A percentile compares a stretch with the other conserved stretches of the same genome.
These are phyloP conservation scores for Tuber calosporum DNA, from an alignment of 495 filamentous ascomycete species.

Conservation along the genomic window DNA sequence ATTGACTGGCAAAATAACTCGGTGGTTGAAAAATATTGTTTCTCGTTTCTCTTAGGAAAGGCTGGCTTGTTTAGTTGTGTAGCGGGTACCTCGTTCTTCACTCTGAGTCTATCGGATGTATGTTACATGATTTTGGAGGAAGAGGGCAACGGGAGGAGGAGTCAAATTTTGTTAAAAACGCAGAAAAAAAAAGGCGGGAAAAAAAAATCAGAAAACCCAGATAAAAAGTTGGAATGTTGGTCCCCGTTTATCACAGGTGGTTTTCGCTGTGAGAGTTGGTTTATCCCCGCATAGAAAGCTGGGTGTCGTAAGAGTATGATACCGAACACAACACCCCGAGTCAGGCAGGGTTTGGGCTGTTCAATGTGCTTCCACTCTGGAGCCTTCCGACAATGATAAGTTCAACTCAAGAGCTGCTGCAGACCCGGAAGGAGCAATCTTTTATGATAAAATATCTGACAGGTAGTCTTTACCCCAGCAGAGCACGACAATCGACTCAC, in stretches of 20 bases:
- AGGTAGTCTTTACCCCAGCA: neutral
- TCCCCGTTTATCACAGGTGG: neutral
- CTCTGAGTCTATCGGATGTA: neutral
- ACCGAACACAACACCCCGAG: neutral
- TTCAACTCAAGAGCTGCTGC: neutral
- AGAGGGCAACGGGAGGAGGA: neutral
- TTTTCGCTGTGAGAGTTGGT: neutral
- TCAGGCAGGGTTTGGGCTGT: neutral
- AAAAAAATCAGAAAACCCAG: conserved; percentile 3
- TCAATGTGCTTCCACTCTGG: neutral
- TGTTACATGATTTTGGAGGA: neutral
- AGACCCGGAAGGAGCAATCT: neutral
- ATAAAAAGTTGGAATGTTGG: conserved; percentile 1
- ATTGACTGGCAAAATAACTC: neutral
- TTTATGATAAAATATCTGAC: neutral
- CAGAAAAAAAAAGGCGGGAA: neutral
- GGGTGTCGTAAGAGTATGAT: neutral
- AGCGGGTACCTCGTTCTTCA: neutral
- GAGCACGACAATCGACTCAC: neutral
- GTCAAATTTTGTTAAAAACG: neutral
- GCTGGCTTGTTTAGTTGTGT: neutral
- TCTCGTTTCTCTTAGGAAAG: neutral
- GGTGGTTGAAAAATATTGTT: neutral
- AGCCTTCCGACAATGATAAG: neutral
- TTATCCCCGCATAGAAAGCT: neutral